Conservation (phyloP, 352 stramenopile genomes). For the Globisporangium spinosum region DNA sequence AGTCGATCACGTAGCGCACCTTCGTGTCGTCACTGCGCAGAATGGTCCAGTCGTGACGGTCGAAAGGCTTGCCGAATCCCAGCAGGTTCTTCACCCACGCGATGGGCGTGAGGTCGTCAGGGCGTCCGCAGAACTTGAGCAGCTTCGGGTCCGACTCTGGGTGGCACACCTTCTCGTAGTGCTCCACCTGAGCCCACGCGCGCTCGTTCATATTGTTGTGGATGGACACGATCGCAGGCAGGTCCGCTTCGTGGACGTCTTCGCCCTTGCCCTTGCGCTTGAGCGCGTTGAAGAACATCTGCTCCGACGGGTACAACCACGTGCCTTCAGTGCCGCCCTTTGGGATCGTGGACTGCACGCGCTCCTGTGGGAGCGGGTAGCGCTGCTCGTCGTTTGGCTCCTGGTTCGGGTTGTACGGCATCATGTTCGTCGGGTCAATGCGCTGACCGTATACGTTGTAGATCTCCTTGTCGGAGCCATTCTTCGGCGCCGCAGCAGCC, state of each 20-base stretch:
- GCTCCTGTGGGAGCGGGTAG: conserved; percentile 88
- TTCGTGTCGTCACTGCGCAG: conserved; percentile 84
- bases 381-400: conserved; percentile 90
- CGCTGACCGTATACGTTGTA: conserved; percentile 98
- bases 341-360: conserved; percentile 95
- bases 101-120: conserved; percentile 95
- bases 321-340: conserved; percentile 94
- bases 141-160: conserved; percentile 87
- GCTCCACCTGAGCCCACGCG: conserved; percentile 95
- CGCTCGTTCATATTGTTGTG: conserved; percentile 99
- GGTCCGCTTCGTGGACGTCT: conserved; percentile 93
- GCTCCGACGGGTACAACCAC: conserved; percentile 97
- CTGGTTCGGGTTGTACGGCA: conserved; percentile 96
- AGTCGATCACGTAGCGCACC: conserved; percentile 99
- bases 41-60: conserved; percentile 98
- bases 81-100: conserved; percentile 90
- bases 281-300: conserved; percentile 99
- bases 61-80: conserved; percentile 91
- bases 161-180: conserved; percentile 95
- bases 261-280: conserved; percentile 96
- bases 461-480: conserved; percentile 42
- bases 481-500: neutral
- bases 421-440: conserved; percentile 98
- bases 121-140: conserved; percentile 95
- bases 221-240: conserved; percentile 96